Conservation (phyloP, 2,329 filamentous ascomycete species). For the Colletotrichum sp. region DNA sequence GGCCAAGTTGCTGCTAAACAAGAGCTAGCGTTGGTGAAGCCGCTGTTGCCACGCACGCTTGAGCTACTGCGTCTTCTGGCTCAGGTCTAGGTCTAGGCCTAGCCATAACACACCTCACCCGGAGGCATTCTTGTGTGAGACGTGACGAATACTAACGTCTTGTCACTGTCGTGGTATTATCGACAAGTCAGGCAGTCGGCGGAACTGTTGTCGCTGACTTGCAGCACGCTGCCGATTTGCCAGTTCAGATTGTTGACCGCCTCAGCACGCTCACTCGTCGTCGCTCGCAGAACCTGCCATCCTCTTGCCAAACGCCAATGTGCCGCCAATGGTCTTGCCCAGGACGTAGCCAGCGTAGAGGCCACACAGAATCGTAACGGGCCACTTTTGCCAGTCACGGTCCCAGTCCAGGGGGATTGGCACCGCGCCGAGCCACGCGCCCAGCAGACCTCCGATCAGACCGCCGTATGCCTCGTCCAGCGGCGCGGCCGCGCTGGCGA, state of each 20-base stretch:
- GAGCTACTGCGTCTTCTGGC: background rate
- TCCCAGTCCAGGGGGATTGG: conserved; percentile 98
- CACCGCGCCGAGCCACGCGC: conserved; percentile 91
- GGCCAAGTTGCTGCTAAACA: background rate
- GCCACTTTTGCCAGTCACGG: conserved; percentile 98
- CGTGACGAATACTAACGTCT: background rate
- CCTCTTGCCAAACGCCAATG: conserved; percentile 50
- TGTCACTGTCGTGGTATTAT: background rate
- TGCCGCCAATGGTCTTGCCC: conserved; percentile 68
- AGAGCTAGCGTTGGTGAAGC: background rate
- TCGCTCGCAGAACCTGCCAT: conserved; percentile 29
- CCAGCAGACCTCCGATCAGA: conserved; percentile 76
- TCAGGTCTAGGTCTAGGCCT: background rate
- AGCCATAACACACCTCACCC: background rate
- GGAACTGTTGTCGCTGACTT: background rate
- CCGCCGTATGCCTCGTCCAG: conserved; percentile 87
- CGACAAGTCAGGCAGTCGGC: background rate
- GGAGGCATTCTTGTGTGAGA: background rate
- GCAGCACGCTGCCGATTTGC: background rate
- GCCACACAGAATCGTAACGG: conserved; percentile 86
- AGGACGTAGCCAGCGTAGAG: conserved; percentile 79
- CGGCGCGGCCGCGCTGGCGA: conserved; percentile 71
- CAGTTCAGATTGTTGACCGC: background rate
- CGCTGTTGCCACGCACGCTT: background rate
- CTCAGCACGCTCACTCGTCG: background rate